Evolutionary conservation across 176 grass and related monocot species (phyloP), one percentile per base, ranked within the genome.

Genomic region (Otatea glauca): DNA sequence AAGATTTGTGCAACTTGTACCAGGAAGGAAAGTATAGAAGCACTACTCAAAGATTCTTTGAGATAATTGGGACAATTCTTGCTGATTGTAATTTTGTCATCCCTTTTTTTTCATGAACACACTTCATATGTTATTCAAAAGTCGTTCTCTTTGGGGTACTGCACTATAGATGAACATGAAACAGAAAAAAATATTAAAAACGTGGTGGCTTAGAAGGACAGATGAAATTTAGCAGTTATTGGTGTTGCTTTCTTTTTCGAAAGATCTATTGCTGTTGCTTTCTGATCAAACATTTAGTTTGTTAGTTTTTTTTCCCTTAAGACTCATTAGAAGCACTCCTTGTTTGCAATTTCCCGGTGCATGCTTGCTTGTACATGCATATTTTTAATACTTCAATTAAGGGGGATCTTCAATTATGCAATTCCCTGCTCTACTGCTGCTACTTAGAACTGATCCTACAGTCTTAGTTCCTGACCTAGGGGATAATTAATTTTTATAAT

Each of bases 81-180:
- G 39, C 45, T 37, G 38, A 75, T 5, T 32, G 3, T 70, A 54
- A 20, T 54, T 20, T 3, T 32, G 3, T 70, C 18, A 20, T 54
- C 8, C 51, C 17, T 54, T 54, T 20, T 54, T 20, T 51, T 20
- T 20, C 4, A 4, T 20, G 49, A 56, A 38, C 0, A 41, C 10
- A 39, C 34, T 12, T 23, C 20, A 4, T 39, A 23, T 76, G 51
- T 56, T 75, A 56, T 58, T 37, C 34, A 60, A 21, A 25, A 38
- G 44, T 80, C 76, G 4, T 51, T 49, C 25, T 79, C 17, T 35
- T 12, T 50, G 20, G 44, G 68, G 14, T 48, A 79, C 23, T 74
- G 51, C 6, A 51, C 25, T 44, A 49, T 39, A 75, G 20, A 69
- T 70, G 70, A 48, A 75, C 20, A 69, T 70, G 70, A 48, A 47